Evolutionary conservation across 768 basidiomycete genomes (phyloP).

Genomic region (Tulasnella sp.): DNA sequence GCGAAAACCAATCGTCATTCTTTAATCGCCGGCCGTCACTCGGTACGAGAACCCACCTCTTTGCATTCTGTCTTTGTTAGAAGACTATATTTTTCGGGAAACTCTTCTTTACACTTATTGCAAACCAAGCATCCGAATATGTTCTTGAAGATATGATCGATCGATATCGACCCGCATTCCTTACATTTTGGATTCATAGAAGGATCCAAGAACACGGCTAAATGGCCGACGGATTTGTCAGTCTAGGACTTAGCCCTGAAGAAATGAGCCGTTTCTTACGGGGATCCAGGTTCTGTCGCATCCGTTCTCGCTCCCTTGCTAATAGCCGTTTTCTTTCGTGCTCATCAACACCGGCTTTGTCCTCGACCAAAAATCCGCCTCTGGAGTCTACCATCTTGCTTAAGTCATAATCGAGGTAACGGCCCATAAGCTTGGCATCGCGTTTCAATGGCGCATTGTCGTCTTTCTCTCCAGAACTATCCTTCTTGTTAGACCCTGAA

Average conservation of each 20-base stretch:
- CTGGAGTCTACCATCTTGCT: constrained; percentile 96
- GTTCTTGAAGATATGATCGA: constrained; percentile 73
- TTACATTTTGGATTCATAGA: constrained; percentile 71
- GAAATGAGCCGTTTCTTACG: constrained; percentile 41
- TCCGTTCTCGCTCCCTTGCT: constrained; percentile 47
- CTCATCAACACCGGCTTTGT: constrained; percentile 73
- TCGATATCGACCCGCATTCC: constrained; percentile 81
- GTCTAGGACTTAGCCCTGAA: neutral
- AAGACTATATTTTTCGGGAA: constrained; percentile 87
- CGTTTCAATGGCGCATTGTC: constrained; percentile 45
- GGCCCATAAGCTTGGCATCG: constrained; percentile 66
- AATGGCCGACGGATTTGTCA: neutral
- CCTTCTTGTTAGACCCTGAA: constrained; percentile 17
- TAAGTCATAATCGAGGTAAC: constrained; percentile 94
- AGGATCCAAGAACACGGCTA: constrained; percentile 74
- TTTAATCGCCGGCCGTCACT: neutral
- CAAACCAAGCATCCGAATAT: constrained; percentile 83
- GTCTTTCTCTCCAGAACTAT: constrained; percentile 21
- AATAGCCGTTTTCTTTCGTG: constrained; percentile 72
- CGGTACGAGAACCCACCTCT: constrained; percentile 44
- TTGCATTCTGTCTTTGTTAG: constrained; percentile 98
- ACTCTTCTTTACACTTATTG: constrained; percentile 79
- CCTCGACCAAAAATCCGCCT: constrained; percentile 90
- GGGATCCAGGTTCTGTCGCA: constrained; percentile 54
- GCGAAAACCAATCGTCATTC: neutral